Evolutionary conservation across 345 rosid species (phyloP), one percentile per base, ranked within the genome.

Genomic region (Melastoma malabathricum): DNA sequence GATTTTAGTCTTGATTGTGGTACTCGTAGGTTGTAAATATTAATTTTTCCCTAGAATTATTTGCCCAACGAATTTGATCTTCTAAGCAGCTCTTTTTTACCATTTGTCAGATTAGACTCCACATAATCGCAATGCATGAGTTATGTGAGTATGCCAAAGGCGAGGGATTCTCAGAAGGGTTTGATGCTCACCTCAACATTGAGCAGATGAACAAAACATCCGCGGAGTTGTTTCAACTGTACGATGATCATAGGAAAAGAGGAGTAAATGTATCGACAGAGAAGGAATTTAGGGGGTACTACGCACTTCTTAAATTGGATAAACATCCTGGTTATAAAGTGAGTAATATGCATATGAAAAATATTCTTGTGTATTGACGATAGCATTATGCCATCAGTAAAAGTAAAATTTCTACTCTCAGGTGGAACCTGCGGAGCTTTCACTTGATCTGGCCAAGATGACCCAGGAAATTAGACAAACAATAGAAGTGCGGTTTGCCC

Each of bases 151-250:
- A 79, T 70, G 81, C 79, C 16, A 87, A 82, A 72, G 97, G 98
- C 62, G 98, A 92, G 75, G 97, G 97, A 47, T 92, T 87, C 65
- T 75, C 90, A 0, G 95, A 92, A 76, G 98, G 98, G 55, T 92
- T 92, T 67, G 98, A 92, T 68, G 95, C 97, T 18, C 98, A 92
- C 62, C 83, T 92, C 60, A 92, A 92, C 72, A 92, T 92, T 48
- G 97, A 92, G 65, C 98, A 92, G 76, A 87, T 87, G 98, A 92
- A 92, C 71, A 87, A 92, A 77, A 77, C 98, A 60, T 92, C 97
- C 17, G 98, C 86, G 46, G 95, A 92, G 57, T 69, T 92, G 67
- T 92, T 92, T 72, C 98, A 92, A 67, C 65, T 92, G 87, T 92
- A 92, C 72, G 97, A 87, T 70, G 98, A 92, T 73, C 94, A 92